Base-by-base conservation (phyloP, 2,329 filamentous ascomycete genomes). In the Xylariales sp. region DNA sequence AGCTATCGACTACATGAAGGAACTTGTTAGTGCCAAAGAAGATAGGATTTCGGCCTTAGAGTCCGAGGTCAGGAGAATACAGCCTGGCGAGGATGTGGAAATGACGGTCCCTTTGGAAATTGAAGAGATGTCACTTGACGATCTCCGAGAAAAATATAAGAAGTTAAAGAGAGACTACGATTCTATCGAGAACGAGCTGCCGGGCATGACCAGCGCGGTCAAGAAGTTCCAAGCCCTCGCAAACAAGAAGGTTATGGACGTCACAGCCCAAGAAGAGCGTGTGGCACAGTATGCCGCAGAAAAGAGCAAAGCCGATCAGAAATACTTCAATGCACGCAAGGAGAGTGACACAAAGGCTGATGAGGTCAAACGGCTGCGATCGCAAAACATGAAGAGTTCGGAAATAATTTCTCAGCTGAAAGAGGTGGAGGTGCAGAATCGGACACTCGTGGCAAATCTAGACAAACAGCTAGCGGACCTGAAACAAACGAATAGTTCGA, bases 221-320 rank as follows among this genome's bases (percentile, higher is more conserved):
- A 97, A 92, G 80, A 95, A 94, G 79, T 92, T 94, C 60, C 93
- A 94, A 77, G 89, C 90, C 28, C 81, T 97, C 65, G 94, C 94
- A 7, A 90, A 91, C 59, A 95, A 93, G 82, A 98, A 97, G 80
- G 89, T 97, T 41, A 87, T 91, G 74, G 94, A 97, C 69, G 89
- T 92, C 60, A 83, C 85, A 5, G 84, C 86, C 3, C 83, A 93
- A 76, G 94, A 98, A 81, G 94, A 97, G 64, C 92, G 91, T 69
- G 84, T 95, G 45, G 83, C 88, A 18, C 84, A 92, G 30, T 82
- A 97, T 23, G 89, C 88, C 48, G 93, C 93, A 0, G 94, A 99
- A 80, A 99, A 99, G 83, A 90, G 91, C 71, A 98, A 97, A 80
- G 95, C 95, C 1, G 96, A 99, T 76, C 95, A 98, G 77, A 98